Conservation (phyloP, 345 rosid species). For the Eutrema yunnanense region DNA sequence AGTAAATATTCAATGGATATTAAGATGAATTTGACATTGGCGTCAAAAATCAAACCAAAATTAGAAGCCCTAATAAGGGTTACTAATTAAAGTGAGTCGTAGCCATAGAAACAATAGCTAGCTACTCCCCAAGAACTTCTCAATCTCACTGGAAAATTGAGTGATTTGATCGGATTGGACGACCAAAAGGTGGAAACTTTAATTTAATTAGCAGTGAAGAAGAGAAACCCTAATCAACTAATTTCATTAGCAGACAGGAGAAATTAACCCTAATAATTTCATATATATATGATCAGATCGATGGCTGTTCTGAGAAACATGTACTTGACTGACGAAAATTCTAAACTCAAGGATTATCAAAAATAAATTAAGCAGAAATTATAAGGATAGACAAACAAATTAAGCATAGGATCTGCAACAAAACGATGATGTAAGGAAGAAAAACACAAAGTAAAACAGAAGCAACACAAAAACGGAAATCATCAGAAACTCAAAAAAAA, state of each 20-base stretch:
- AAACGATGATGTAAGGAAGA: not conserved
- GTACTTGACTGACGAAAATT: too few species aligned
- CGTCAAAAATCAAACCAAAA: not conserved
- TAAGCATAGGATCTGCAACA: not conserved
- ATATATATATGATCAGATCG: not conserved
- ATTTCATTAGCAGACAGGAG: not conserved
- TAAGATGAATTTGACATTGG: constrained; percentile 20
- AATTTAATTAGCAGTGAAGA: not conserved
- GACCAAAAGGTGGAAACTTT: not conserved
- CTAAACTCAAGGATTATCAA: not conserved
- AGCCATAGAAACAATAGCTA: constrained; percentile 27
- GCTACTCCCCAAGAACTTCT: constrained; percentile 19
- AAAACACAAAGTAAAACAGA: not conserved
- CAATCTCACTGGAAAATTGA: not conserved
- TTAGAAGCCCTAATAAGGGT: constrained; percentile 37
- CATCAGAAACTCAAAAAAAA: constrained; percentile 15
- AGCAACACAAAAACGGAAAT: constrained; percentile 11
- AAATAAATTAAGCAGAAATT: not conserved
- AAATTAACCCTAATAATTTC: not conserved
- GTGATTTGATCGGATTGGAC: not conserved
- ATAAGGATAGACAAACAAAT: not conserved
- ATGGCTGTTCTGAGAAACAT: not conserved
- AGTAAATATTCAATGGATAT: constrained; percentile 32
- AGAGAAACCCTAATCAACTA: not conserved
- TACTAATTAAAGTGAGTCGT: not conserved